Percentiles rank a stretch among this genome's conserved stretches.
These are phyloP conservation scores for Cytospora chrysosperma DNA, from an alignment of 2,329 filamentous ascomycete genomes.

Conservation along the genomic window DNA sequence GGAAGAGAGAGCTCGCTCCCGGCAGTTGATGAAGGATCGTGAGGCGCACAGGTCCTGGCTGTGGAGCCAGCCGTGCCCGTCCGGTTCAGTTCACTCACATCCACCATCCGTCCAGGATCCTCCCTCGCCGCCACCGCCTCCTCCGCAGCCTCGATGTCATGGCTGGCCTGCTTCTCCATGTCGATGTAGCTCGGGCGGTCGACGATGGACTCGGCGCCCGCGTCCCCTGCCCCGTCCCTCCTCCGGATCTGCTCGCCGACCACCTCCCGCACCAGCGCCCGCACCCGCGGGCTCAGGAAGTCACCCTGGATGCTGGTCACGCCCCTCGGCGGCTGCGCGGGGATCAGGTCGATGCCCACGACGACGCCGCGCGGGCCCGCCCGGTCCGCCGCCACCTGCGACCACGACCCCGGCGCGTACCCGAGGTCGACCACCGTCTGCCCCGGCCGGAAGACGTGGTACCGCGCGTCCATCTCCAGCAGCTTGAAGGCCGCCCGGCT, in stretches of 20 bases:
- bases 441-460: conserved; percentile 73
- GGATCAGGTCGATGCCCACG: conserved; percentile 91
- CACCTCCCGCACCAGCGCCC: conserved; percentile 73
- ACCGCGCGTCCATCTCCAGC: conserved; percentile 81
- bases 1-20: not conserved
- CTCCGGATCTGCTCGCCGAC: conserved; percentile 60
- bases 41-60: not conserved
- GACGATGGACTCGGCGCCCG: conserved; percentile 30
- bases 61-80: too few species aligned
- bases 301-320: conserved; percentile 96
- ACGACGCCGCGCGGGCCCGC: conserved; percentile 77
- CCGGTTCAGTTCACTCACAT: conserved; percentile 50
- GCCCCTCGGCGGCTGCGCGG: conserved; percentile 83
- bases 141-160: conserved; percentile 31
- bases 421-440: conserved; percentile 90
- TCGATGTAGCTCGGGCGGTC: conserved; percentile 64
- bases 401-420: conserved; percentile 75
- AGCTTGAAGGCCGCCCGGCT: conserved; percentile 93
- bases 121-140: conserved; percentile 35
- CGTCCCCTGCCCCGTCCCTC: conserved; percentile 33
- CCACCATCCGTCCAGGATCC: conserved; percentile 62
- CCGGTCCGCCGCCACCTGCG: conserved; percentile 75
- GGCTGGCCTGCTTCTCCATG: conserved; percentile 48
- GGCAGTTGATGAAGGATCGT: not conserved
- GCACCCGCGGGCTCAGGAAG: conserved; percentile 76